These are phyloP conservation scores for Spencermartinsiella ligniputridi DNA, from an alignment of 1,139 yeast genomes.

Conservation along the genomic window DNA sequence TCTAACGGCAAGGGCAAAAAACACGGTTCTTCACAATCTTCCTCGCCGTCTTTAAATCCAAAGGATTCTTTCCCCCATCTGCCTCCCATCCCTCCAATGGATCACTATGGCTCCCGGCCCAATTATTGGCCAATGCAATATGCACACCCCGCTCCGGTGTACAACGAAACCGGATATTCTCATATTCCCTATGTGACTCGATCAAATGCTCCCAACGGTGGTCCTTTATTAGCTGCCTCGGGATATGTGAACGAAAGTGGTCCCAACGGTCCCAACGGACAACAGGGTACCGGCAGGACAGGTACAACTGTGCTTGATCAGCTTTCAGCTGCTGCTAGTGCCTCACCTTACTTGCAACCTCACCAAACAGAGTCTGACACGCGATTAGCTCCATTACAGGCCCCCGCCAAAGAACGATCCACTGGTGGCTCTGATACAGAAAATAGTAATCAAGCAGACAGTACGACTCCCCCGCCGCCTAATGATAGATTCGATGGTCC, in stretches of 20 bases:
- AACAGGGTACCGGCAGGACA: not conserved
- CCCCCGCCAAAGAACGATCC: not conserved
- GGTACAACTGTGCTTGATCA: conserved; percentile 20
- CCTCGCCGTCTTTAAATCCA: not conserved
- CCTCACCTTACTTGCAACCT: conserved; percentile 26
- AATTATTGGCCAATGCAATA: not conserved
- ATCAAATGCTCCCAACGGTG: not conserved
- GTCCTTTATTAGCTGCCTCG: not conserved
- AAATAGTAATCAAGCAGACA: not conserved
- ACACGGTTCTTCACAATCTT: not conserved
- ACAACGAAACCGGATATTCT: not conserved
- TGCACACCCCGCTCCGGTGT: not conserved
- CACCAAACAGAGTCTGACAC: conserved; percentile 23
- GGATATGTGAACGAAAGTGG: not conserved
- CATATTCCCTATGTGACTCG: not conserved
- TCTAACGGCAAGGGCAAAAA: not conserved
- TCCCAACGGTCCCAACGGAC: not conserved
- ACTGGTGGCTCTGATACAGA: not conserved
- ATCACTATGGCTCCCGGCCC: not conserved
- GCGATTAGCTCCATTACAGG: conserved; percentile 14
- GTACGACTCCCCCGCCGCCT: not conserved
- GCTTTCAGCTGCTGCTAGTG: conserved; percentile 23
- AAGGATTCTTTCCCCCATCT: not conserved
- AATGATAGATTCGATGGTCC: not conserved
- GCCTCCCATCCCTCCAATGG: not conserved